Conservation (phyloP, 169 alveolate genomes). For the Plasmodium berghei region DNA sequence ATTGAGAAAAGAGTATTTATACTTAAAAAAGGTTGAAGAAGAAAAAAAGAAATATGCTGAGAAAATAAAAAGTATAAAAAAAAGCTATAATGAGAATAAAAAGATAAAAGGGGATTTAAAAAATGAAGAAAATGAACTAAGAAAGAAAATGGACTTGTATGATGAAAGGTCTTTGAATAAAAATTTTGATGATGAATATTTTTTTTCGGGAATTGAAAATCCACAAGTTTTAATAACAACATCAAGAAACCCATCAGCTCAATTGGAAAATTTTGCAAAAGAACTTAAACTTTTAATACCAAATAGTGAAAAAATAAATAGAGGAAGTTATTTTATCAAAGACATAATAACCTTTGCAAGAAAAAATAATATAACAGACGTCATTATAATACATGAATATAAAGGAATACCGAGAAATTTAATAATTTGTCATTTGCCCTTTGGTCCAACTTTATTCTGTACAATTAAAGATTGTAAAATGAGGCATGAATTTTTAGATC, state of each 20-base stretch:
- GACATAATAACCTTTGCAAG: constrained; percentile 95
- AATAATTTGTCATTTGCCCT: constrained; percentile 98
- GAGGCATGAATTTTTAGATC: constrained; percentile 97
- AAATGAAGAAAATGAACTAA: constrained; percentile 85
- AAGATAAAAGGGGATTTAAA: constrained; percentile 90
- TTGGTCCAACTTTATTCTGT: constrained; percentile 99
- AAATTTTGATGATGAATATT: constrained; percentile 94
- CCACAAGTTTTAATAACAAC: constrained; percentile 98
- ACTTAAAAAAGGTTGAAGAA: constrained; percentile 92
- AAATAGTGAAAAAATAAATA: constrained; percentile 95
- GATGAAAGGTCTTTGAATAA: constrained; percentile 91
- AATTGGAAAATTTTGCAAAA: constrained; percentile 95
- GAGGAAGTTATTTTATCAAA: constrained; percentile 97
- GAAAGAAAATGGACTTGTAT: constrained; percentile 87
- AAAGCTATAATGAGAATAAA: constrained; percentile 91
- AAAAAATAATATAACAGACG: constrained; percentile 95
- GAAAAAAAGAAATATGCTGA: constrained; percentile 90
- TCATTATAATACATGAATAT: constrained; percentile 86
- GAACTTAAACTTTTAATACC: constrained; percentile 96
- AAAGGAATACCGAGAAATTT: constrained; percentile 98
- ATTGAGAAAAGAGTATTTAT: constrained; percentile 96
- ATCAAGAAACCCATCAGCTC: constrained; percentile 95
- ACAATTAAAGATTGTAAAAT: constrained; percentile 95
- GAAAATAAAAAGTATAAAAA: constrained; percentile 89
- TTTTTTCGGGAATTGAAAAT: constrained; percentile 91